These are phyloP conservation scores for Fistulinella cinereoalba DNA, from an alignment of 1,284 basidiomycete species.

Conservation along the genomic window DNA sequence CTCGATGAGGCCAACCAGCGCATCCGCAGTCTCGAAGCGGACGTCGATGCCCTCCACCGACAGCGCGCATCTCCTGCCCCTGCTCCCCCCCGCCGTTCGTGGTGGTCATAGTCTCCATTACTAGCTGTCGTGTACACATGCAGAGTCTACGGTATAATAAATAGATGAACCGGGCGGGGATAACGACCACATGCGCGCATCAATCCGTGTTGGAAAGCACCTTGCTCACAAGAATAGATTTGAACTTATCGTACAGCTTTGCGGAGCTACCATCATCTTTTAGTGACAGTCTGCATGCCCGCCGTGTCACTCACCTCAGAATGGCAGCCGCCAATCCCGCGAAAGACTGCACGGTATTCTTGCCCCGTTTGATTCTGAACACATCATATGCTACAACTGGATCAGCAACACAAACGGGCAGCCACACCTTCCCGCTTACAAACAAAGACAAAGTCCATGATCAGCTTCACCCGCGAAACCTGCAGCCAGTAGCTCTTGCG, in stretches of 20 bases:
- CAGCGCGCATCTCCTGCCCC: constrained; percentile 3
- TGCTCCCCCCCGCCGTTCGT: constrained; percentile 7
- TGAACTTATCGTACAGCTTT: constrained; percentile 70
- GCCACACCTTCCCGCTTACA: constrained; percentile 50
- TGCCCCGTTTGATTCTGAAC: constrained; percentile 56
- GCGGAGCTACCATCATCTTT: constrained; percentile 45
- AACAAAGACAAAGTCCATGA: constrained; percentile 81
- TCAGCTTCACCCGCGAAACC: constrained; percentile 62
- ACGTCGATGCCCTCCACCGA: constrained; percentile 46
- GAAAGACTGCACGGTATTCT: constrained; percentile 59
- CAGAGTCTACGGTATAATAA: constrained; percentile 18
- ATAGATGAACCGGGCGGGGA: no score
- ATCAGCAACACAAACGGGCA: no score
- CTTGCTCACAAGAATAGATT: constrained; percentile 54
- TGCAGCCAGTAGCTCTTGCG: constrained; percentile 74
- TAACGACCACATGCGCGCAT: no score
- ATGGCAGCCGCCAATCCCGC: constrained; percentile 65
- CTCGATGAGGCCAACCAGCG: constrained; percentile 55
- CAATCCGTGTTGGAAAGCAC: constrained; percentile 21
- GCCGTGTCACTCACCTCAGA: constrained; percentile 53
- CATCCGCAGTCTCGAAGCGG: constrained; percentile 55
- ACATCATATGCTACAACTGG: constrained; percentile 62
- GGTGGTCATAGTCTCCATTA: constrained; percentile 18
- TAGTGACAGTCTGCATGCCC: neutral
- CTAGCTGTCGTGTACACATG: neutral